Base-by-base conservation (phyloP, 2,329 filamentous ascomycete species). In the Stylonectria norvegica region DNA sequence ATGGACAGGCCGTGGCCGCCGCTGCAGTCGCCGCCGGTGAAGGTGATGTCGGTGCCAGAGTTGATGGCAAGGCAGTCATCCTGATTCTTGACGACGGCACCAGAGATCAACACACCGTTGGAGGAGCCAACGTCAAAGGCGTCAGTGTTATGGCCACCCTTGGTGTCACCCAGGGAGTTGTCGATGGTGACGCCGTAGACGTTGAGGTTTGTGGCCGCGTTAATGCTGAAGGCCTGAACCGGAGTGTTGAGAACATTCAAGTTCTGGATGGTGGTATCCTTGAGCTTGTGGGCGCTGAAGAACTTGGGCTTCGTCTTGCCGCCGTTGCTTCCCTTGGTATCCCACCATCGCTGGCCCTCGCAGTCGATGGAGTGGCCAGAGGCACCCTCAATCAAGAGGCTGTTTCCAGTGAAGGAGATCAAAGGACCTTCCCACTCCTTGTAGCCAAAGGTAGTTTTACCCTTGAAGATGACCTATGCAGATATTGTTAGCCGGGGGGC, bases 381-480 rank as follows among this genome's bases (percentile, higher is more conserved):
- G 16, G 72, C 72, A 33, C 75, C 76, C 7, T 67, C 67, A 27
- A 84, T 68, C 19, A 69, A 70, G 50, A 83, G 70, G 46, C 68
- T 65, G 23, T 62, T 75, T 28, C 82, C 83, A 1, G 74, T 75
- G 47, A 85, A 68, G 19, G 72, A 71, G 52, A 86, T 71, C 11
- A 86, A 68, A 31, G 82, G 82, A 0, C 83, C 82, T 2, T 60
- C 59, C 82, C 81, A 86, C 53, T 82, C 75, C 47, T 77, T 67
- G 64, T 83, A 85, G 15, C 70, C 81, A 55, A 82, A 86, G 38
- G 75, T 79, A n/a, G 82, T 86, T 11, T 69, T 76, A 30, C 83
- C 83, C 42, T 77, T 61, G 62, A 86, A 86, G 51, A 75, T 76
- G 47, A 85, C 49, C 49, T 51, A 7, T 14, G 20, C 12, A 6